Base-by-base conservation (phyloP, 306 rosid species). In the Vigna mungo region DNA sequence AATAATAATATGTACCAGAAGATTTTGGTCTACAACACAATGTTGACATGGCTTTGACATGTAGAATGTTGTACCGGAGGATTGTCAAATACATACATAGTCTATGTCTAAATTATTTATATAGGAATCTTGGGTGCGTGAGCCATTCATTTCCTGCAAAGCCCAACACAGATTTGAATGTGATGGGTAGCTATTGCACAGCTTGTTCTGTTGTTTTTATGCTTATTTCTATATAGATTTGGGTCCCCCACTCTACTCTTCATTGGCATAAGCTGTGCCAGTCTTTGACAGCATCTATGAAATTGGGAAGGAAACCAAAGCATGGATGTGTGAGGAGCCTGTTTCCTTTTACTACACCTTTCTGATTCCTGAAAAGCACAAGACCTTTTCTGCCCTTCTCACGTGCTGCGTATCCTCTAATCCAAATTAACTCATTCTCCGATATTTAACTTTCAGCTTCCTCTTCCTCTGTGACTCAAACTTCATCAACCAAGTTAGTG, bases 81-180 rank as follows among this genome's bases (percentile, higher is more conserved):
- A 68, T 79, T 73, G 84, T 84, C 78, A 62, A 75, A 80, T 74
- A 71, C 71, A 60, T 70, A 76, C 58, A 32, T 5, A 66, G 78
- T 75, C 72, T 59, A 6, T 14, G 60, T 44, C 67, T 53, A 71
- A 56, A 52, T 73, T 10, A 58, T 67, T 43, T 74, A 58, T 11
- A 21, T 15, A 86, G 86, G 90, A 89, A 91, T 89, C 92, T 87
- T 44, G 72, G 84, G 88, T 89, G 77, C 78, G 83, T 55, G 96
- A 80, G 89, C 36, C 87, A 81, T 85, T 80, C 76, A 84, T 80
- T 88, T 83, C 69, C 84, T 83, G 79, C 89, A 85, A 75, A 80
- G 48, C 77, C 91, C 90, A 86, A 88, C 90, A 85, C 89, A 85
- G 95, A 88, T 89, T 88, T 92, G 95, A 90, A 89, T 85, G 92